Evolutionary conservation across 2,329 filamentous ascomycete species (phyloP).

Genomic region (Aspergillus novoparasiticus): DNA sequence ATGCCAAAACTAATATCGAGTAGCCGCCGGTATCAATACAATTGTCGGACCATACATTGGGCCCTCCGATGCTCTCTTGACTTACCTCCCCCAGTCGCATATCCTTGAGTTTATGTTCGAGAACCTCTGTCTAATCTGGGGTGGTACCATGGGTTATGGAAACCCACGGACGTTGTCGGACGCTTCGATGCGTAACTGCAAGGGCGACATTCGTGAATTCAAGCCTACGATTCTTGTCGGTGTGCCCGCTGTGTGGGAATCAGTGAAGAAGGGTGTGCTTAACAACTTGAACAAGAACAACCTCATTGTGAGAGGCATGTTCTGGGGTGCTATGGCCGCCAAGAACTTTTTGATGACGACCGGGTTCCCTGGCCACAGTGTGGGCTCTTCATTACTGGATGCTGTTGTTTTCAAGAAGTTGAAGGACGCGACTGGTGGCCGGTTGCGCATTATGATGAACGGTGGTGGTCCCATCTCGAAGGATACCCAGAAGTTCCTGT

Average conservation of each 20-base stretch:
- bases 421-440: constrained; percentile 84
- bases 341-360: constrained; percentile 62
- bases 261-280: constrained; percentile 91
- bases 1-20: constrained; percentile 13
- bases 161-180: constrained; percentile 88
- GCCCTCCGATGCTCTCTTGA: constrained; percentile 76
- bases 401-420: constrained; percentile 88
- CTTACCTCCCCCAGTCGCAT: constrained; percentile 91
- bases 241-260: constrained; percentile 96
- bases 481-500: constrained; percentile 87
- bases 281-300: constrained; percentile 73
- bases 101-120: constrained; percentile 97
- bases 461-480: constrained; percentile 88
- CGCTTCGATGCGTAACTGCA: constrained; percentile 81
- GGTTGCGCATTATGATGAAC: constrained; percentile 87
- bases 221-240: constrained; percentile 87
- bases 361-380: constrained; percentile 51
- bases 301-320: constrained; percentile 72
- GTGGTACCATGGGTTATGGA: constrained; percentile 90
- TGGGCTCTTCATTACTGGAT: constrained; percentile 71
- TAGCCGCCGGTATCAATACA: constrained; percentile 77
- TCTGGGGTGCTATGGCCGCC: constrained; percentile 67
- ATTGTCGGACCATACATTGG: constrained; percentile 78
- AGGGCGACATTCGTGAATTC: constrained; percentile 91
- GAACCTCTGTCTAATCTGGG: constrained; percentile 85